A percentile compares a stretch with the other conserved stretches of the same genome.
Evolutionary conservation across 495 filamentous ascomycete genomes (phyloP).

Genomic region (Penicillium manginii): DNA sequence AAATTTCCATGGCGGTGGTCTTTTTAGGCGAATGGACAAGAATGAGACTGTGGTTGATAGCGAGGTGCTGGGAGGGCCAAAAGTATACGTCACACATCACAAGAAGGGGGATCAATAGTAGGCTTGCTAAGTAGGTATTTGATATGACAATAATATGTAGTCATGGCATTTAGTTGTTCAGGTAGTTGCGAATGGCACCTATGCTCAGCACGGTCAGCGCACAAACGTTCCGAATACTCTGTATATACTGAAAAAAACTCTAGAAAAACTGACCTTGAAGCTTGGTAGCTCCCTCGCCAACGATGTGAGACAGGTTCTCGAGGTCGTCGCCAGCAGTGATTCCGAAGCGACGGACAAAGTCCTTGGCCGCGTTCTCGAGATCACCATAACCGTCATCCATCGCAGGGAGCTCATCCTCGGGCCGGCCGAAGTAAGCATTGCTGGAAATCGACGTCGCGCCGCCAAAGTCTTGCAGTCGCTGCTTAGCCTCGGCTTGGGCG

Average conservation of each 20-base stretch:
- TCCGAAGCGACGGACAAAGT: slow-evolving; percentile 92
- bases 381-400: slow-evolving; percentile 79
- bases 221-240: neutral
- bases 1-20: slow-evolving; percentile 13
- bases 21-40: slow-evolving; percentile 10
- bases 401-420: slow-evolving; percentile 65
- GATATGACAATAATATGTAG: slow-evolving; percentile 19
- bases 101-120: slow-evolving; percentile 20
- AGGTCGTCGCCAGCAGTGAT: slow-evolving; percentile 94
- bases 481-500: slow-evolving; percentile 82
- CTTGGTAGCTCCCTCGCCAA: slow-evolving; percentile 83
- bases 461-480: slow-evolving; percentile 86
- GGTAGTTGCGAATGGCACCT: slow-evolving; percentile 81
- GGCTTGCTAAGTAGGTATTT: slow-evolving; percentile 34
- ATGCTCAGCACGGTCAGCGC: slow-evolving; percentile 14
- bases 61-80: slow-evolving; percentile 9
- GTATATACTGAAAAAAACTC: neutral
- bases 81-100: slow-evolving; percentile 30
- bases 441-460: slow-evolving; percentile 90
- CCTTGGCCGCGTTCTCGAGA: slow-evolving; percentile 87
- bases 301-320: slow-evolving; percentile 78
- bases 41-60: slow-evolving; percentile 12
- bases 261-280: slow-evolving; percentile 65
- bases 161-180: slow-evolving; percentile 60
- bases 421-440: slow-evolving; percentile 94